Evolutionary conservation across 1,284 basidiomycete species (phyloP), one percentile per base, ranked within the genome.

Genomic region (Tranzscheliella williamsii): DNA sequence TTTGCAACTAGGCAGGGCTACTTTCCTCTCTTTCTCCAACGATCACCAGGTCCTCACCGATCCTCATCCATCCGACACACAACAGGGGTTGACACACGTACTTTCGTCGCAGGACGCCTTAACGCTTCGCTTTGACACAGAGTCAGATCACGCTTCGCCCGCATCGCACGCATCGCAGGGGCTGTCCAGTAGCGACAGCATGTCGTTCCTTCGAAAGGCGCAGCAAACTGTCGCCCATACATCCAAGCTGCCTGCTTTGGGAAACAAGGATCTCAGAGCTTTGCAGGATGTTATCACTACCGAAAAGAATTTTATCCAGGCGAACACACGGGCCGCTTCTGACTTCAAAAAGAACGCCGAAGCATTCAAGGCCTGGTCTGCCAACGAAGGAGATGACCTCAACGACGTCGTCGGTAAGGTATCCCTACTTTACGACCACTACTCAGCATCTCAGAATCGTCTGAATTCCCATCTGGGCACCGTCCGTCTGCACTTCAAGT

Each of bases 271-370:
- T 75, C 79, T 92, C 13, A 81, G 87, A 24, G 83, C 85, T 0
- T 80, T 95, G 4, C 91, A 95, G 75, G 90, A 92, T 70, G 82
- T 94, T 58, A 96, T 96, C 57, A 87, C 85, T 2, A 83, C 87
- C 1, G 92, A 96, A 79, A 96, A 96, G 80, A 80, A 83, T 4
- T 87, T 93, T 13, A 81, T 94, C 34, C 81, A 83, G 42, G 84
- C 86, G 84, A 88, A 80, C 56, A 86, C 83, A 36, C 86, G 82
- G 73, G 82, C 87, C 20, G 86, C 83, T 39, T 72, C 78, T 5
- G 88, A 91, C 70, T 81, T 87, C 41, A 80, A 80, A 16, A 89
- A 87, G 73, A 86, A 89, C 1, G 84, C 87, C 0, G 87, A 90
- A 58, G 84, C 87, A 0, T 79, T 95, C 49, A 84, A 86, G 39